Base-by-base conservation (phyloP, 1,139 yeast genomes). In the Tardiomyces depauwii region DNA sequence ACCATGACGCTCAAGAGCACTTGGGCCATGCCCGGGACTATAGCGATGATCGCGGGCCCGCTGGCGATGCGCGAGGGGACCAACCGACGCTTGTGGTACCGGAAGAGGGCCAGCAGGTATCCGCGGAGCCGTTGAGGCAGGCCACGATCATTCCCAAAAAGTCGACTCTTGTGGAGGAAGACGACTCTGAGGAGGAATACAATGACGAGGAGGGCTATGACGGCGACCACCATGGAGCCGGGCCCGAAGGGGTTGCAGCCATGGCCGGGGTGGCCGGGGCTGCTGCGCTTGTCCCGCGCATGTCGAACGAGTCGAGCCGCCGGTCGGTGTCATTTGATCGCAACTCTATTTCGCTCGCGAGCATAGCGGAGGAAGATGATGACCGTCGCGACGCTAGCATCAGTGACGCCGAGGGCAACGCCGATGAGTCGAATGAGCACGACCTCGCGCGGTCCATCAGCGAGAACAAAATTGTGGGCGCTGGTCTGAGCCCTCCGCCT, bases 91-190 rank as follows among this genome's bases (percentile, higher is more conserved):
- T 18, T 19, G 44, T 14, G 32, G 25, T 43, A 2, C 38, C 40
- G 1, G 42, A 39, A 12, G 16, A 11, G 11, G 39, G 40, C 7
- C 40, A 42, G 12, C 27, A 19, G 11, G 36, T 21, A 6, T 30
- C 28, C 11, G 27, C 39, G 11, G 32, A 10, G 19, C 39, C 44
- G 5, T 36, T 36, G n/a, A 9, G 19, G n/a, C 43, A 55, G 18
- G 55, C 54, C 14, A 56, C 57, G 12, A 55, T 64, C 19, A 51
- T 57, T 18, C 68, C 68, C 1, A 55, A 55, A 2, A 61, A 60
- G 46, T 58, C 63, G 2, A 53, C 55, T 12, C 51, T 64, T 46
- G 55, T 60, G 19, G 54, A 49, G 30, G 55, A 55, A 19, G 63
- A 56, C 21, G 47, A 46, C 13, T 59, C 54, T 18, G 47, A 40